Base-by-base conservation (phyloP, 148 eudicot genomes). In the Rhododendron mucronatum region DNA sequence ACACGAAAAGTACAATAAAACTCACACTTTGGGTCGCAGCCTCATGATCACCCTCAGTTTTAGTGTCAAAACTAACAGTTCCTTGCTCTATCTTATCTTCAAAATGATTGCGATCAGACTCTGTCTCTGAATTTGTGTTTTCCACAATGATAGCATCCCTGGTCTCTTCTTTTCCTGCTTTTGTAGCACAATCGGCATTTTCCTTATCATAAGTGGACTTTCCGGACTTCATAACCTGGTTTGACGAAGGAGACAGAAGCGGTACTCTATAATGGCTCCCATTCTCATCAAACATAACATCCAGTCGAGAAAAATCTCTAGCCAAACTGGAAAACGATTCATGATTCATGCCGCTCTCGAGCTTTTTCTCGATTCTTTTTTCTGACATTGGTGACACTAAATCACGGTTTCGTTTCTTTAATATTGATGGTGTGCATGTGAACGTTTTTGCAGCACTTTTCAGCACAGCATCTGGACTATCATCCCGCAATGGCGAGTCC, bases 401-500 rank as follows among this genome's bases (percentile, higher is more conserved):
- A 88, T 93, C 95, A 47, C 99, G 96, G 89, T 93, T 90, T 85
- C 99, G 90, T 86, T 97, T 97, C 92, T 94, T 97, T 85, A 97
- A 78, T 78, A 97, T 97, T 61, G 99, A 97, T 35, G 99, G 99
- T 14, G 98, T 94, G 82, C 92, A 77, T 9, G 95, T 88, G 86
- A 95, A 97, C 47, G 92, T 92, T 84, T 92, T 95, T 57, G 98
- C 98, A 85, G 98, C 98, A 91, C 93, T 95, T 88, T 93, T 95
- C 85, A 97, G 90, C 80, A 93, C 84, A 85, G 94, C 94, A 78
- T 95, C 94, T 53, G 98, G 95, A 86, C 96, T 95, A 82, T 82
- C 88, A 85, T 90, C 96, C 59, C 91, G 86, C 37, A 90, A 85
- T 28, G 97, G 96, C 47, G 99, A 95, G 86, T 94, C 99, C 98